Percentiles rank a stretch among this genome's conserved stretches.
Conservation (phyloP, 139 green algal species). For the Marvania coccoides region DNA sequence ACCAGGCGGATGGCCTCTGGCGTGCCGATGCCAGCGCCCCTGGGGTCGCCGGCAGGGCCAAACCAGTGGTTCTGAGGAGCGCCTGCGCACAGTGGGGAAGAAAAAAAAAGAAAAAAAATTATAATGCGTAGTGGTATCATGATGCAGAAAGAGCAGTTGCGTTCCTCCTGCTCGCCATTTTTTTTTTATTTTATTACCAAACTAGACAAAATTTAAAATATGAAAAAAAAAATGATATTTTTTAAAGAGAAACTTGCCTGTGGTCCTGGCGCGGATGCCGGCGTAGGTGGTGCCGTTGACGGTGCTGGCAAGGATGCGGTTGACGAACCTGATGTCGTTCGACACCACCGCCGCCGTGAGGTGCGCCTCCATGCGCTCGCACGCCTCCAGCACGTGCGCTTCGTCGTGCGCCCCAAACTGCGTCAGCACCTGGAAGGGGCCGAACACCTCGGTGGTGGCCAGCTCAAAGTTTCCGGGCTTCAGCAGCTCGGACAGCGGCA, state of each 20-base stretch:
- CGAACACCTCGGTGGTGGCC: conserved; percentile 93
- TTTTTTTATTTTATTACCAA: no score
- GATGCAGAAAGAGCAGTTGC: no score
- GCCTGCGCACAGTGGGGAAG: background rate
- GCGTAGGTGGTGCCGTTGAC: conserved; percentile 98
- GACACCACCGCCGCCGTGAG: conserved; percentile 83
- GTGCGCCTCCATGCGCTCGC: conserved; percentile 86
- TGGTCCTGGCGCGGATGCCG: conserved; percentile 82
- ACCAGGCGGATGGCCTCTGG: conserved; percentile 92
- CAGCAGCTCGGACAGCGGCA: conserved; percentile 76
- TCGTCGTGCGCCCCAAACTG: conserved; percentile 70
- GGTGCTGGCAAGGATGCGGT: conserved; percentile 79
- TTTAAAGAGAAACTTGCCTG: conserved; percentile 40
- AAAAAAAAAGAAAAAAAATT: no score
- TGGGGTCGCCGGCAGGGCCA: conserved; percentile 85
- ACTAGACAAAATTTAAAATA: no score
- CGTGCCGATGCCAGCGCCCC: conserved; percentile 91
- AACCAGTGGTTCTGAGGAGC: conserved; percentile 99
- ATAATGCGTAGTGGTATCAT: no score
- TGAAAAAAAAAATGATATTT: no score
- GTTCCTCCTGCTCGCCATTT: no score
- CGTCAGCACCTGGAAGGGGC: conserved; percentile 91
- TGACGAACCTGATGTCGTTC: conserved; percentile 48
- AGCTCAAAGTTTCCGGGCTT: conserved; percentile 55
- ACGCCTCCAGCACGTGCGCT: conserved; percentile 69